phyloP scores from a whole-genome alignment of 441 rosid genomes.

The Jatropha podagrica region DNA sequence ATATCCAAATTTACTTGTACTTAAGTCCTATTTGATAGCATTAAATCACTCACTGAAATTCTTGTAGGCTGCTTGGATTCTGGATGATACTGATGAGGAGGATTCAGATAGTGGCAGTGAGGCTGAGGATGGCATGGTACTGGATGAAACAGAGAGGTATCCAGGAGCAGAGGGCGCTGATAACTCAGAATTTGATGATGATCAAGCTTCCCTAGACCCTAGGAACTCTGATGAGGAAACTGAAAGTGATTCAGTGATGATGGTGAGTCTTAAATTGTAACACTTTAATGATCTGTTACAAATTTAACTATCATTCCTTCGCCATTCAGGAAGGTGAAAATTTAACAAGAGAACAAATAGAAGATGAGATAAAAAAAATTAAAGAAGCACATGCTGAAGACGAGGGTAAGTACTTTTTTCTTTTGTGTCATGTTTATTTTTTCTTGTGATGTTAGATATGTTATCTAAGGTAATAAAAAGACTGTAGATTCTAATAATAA shows the following conservation, averaged over 20 bases:
- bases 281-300: background rate
- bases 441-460: background rate
- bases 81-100: slow-evolving; percentile 71
- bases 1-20: background rate
- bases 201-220: slow-evolving; percentile 55
- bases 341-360: slow-evolving; percentile 80
- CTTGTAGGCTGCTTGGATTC: slow-evolving; percentile 94
- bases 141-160: slow-evolving; percentile 63
- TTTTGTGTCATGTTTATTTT: slow-evolving; percentile 7
- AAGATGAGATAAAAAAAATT: slow-evolving; percentile 72
- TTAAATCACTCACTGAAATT: background rate
- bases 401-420: slow-evolving; percentile 56
- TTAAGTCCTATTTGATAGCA: background rate
- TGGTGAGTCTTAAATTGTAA: slow-evolving; percentile 42
- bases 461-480: background rate
- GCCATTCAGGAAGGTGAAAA: slow-evolving; percentile 75
- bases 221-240: slow-evolving; percentile 76
- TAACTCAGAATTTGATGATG: slow-evolving; percentile 59
- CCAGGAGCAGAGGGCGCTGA: slow-evolving; percentile 36
- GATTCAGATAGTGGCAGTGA: slow-evolving; percentile 50
- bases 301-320: slow-evolving; percentile 12
- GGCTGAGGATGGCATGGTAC: slow-evolving; percentile 66
- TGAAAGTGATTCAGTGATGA: slow-evolving; percentile 79
- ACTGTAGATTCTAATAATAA: background rate
- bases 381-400: slow-evolving; percentile 94